Evolutionary conservation across 805 yeast species (phyloP).

Genomic region (Zygoascus flipseniorum): DNA sequence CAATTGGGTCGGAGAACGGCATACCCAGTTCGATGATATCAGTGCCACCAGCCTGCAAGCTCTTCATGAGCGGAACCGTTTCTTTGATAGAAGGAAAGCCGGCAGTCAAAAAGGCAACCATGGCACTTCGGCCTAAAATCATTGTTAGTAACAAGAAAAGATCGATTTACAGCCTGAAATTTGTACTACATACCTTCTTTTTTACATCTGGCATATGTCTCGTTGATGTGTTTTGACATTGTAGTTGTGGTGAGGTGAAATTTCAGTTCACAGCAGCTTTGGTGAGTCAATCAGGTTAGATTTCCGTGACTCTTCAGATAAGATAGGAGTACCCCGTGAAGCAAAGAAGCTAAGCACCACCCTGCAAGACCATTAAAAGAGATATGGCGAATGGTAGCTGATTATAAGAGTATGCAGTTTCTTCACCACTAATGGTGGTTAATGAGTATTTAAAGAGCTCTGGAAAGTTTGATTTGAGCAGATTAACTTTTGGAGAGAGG

Average conservation of each 20-base stretch:
- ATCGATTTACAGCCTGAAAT: slow-evolving; percentile 65
- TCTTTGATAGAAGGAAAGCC: slow-evolving; percentile 87
- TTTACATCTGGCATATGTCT: slow-evolving; percentile 53
- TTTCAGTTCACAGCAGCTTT: neutral
- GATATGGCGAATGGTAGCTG: too few species aligned
- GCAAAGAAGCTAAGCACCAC: too few species aligned
- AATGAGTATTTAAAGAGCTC: too few species aligned
- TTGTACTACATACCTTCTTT: slow-evolving; percentile 30
- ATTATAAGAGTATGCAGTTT: too few species aligned
- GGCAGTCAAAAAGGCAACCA: slow-evolving; percentile 88
- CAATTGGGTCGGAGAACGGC: slow-evolving; percentile 97
- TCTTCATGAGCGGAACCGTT: slow-evolving; percentile 76
- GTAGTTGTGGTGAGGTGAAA: neutral
- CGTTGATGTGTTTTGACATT: slow-evolving; percentile 49
- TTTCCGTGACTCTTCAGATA: neutral
- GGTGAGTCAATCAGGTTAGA: neutral
- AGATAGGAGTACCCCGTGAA: too few species aligned
- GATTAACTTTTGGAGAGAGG: too few species aligned
- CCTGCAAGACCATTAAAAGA: too few species aligned
- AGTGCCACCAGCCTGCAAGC: slow-evolving; percentile 91
- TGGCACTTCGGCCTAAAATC: slow-evolving; percentile 60
- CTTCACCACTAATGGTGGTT: too few species aligned
- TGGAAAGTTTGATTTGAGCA: too few species aligned
- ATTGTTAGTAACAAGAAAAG: slow-evolving; percentile 51
- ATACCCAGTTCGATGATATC: slow-evolving; percentile 92